Percentiles rank a stretch among this genome's conserved stretches.
Conservation (phyloP, 192 early-diverging fungal genomes). For the Backusella macrospora region DNA sequence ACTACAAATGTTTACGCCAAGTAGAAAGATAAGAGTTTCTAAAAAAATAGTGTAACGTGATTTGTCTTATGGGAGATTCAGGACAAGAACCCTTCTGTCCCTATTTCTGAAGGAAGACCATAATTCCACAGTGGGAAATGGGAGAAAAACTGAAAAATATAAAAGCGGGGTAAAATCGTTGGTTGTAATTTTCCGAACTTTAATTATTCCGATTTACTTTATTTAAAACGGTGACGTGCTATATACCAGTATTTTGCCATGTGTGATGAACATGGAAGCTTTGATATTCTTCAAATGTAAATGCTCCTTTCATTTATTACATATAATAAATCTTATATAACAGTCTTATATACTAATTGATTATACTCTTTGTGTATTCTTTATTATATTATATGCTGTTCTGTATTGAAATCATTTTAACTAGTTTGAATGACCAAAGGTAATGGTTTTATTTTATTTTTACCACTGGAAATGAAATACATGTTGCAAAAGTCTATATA, state of each 20-base stretch:
- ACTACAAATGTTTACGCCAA: not conserved
- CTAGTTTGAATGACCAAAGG: not conserved
- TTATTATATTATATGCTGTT: not conserved
- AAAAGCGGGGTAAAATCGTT: constrained; percentile 6
- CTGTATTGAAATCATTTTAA: not conserved
- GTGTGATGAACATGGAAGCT: not conserved
- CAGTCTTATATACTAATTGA: not conserved
- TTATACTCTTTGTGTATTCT: not conserved
- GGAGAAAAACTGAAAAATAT: constrained; percentile 10
- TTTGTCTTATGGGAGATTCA: constrained; percentile 9
- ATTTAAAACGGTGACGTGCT: not conserved
- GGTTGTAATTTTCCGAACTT: not conserved
- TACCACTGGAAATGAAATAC: not conserved
- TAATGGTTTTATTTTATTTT: not conserved
- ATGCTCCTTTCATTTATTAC: too few species aligned
- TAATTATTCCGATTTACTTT: constrained; percentile 10
- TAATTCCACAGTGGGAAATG: constrained; percentile 9
- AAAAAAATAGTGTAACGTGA: not conserved
- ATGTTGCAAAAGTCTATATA: not conserved
- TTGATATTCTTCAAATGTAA: not conserved
- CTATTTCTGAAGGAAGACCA: constrained; percentile 1
- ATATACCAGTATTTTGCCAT: not conserved
- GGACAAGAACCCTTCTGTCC: constrained; percentile 11
- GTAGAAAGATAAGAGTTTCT: not conserved
- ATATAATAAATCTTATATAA: not conserved